A percentile compares a stretch with the other conserved stretches of the same genome.
phyloP scores from a whole-genome alignment of 129 eudicot species.

The Silybum marianum region DNA sequence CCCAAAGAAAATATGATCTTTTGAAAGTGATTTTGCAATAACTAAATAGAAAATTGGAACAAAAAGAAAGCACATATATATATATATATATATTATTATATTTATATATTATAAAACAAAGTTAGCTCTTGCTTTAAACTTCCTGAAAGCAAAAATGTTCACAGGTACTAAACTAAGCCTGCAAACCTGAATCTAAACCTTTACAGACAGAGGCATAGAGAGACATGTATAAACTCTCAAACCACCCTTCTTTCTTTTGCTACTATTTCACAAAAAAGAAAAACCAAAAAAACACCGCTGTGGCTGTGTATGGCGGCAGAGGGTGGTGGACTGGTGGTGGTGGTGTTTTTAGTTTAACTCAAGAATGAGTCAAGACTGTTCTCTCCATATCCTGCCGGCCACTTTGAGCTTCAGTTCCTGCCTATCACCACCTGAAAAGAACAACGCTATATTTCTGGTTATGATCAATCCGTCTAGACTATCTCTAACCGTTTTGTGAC shows the following conservation, averaged over 20 bases:
- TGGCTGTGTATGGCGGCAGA: conserved; percentile 5
- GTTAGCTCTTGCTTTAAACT: conserved; percentile 17
- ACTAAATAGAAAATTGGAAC: neutral
- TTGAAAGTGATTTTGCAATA: neutral
- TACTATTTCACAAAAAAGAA: conserved; percentile 33
- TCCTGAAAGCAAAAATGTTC: conserved; percentile 31
- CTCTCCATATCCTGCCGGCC: conserved; percentile 75
- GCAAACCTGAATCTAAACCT: conserved; percentile 29
- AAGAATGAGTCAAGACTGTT: conserved; percentile 32
- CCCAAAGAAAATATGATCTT: neutral
- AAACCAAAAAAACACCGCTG: neutral
- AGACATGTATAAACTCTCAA: conserved; percentile 19
- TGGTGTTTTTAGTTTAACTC: neutral
- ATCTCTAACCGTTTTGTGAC: conserved; percentile 62
- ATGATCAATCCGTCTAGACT: conserved; percentile 62
- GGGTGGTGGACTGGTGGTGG: neutral
- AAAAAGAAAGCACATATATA: neutral
- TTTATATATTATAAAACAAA: conserved; percentile 30
- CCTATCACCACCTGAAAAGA: conserved; percentile 67
- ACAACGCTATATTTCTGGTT: conserved; percentile 57
- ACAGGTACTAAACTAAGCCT: conserved; percentile 3
- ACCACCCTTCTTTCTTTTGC: conserved; percentile 36
- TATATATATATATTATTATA: neutral
- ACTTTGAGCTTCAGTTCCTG: conserved; percentile 68
- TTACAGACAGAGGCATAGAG: conserved; percentile 10